Base-by-base conservation (phyloP, 164 flowering plant species). In the Akebia trifoliata region DNA sequence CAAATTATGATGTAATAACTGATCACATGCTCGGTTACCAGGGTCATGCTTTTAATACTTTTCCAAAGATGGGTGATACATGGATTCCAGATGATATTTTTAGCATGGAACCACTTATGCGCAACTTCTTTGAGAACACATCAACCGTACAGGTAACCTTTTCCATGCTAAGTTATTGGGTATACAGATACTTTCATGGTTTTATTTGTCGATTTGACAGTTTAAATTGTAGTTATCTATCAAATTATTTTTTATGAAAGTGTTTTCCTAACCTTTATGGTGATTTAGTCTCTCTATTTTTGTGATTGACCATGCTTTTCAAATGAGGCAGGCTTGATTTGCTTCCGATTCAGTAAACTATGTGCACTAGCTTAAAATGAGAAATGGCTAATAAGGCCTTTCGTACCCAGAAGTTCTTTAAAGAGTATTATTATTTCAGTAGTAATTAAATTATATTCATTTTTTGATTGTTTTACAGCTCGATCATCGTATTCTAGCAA, bases 21-120 rank as follows among this genome's bases (percentile, higher is more conserved):
- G 10, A 51, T 31, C 28, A 22, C 50, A 14, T 68, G 29, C 28
- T 58, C 17, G 31, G 50, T 50, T 45, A 48, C 14, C 77, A 87
- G 97, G 99, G 97, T 26, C 94, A 67, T 71, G 96, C 96, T 47
- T 87, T 50, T 64, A 93, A 93, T 68, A 93, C 99, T 40, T 93
- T 93, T 57, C 99, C 99, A 0, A 90, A 81, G 78, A 93, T 93
- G 99, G 99, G 97, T n/a, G 92, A 93, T 64, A 66, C 71, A 26
- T 93, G 97, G 97, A 80, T 90, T 60, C 99, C 96, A 22, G 87
- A 87, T 39, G 89, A 77, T 46, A 67, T 87, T 56, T 76, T 93
- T 22, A 75, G 73, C 40, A 67, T 93, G 90, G 78, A 85, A 71
- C 97, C 99, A 32, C 73, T 86, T 20, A 63, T 86, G 18, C 87